Conservation (phyloP, 2,329 filamentous ascomycete genomes). For the Claviceps purpurea region DNA sequence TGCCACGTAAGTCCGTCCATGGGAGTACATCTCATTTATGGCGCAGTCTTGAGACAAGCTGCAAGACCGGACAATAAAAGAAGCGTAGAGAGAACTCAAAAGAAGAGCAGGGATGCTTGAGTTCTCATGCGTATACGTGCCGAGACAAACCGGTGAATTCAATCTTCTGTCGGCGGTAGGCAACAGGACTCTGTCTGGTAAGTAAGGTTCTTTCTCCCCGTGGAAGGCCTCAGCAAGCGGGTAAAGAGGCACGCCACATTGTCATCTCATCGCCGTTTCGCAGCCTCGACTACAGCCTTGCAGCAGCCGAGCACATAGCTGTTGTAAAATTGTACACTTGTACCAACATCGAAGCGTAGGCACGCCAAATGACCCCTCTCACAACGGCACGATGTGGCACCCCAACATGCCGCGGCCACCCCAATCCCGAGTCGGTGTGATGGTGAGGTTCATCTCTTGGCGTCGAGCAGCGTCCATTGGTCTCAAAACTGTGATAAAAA, state of each 20-base stretch:
- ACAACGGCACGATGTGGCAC: slow-evolving; percentile 78
- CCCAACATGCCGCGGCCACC: slow-evolving; percentile 81
- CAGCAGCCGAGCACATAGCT: not conserved
- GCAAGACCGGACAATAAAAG: not conserved
- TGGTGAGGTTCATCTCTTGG: slow-evolving; percentile 52
- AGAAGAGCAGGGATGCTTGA: not conserved
- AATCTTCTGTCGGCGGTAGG: not conserved
- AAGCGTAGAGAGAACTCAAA: not conserved
- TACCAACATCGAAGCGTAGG: not conserved
- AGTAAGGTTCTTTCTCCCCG: not conserved
- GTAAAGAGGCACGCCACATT: not conserved
- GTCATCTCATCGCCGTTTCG: not conserved
- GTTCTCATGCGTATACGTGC: not conserved
- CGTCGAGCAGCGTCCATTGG: slow-evolving; percentile 26
- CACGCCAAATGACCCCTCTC: not conserved
- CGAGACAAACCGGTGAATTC: not conserved
- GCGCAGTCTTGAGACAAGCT: not conserved
- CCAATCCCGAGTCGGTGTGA: slow-evolving; percentile 73
- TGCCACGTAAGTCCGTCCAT: not conserved
- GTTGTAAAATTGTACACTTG: not conserved
- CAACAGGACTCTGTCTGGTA: not conserved
- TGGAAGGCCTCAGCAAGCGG: not conserved
- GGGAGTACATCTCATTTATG: too few species aligned
- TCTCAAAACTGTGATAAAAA: slow-evolving; percentile 55
- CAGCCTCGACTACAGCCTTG: not conserved